These are phyloP conservation scores for Neurospora africana DNA, from an alignment of 495 filamentous ascomycete species.

Conservation along the genomic window DNA sequence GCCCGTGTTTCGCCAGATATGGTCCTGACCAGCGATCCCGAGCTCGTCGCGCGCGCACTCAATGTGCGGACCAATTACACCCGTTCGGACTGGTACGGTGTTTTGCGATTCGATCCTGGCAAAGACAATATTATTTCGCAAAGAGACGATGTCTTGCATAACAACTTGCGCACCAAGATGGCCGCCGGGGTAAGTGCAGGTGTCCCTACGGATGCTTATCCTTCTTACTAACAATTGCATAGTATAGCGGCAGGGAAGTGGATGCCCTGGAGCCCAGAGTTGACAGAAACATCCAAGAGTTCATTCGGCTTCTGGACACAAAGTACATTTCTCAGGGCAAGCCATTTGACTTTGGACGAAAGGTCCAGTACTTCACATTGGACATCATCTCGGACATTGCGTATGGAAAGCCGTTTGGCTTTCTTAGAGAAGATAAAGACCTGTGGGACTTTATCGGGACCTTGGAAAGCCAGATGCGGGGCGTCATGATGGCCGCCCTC, in stretches of 20 bases:
- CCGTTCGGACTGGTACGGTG: conserved; percentile 32
- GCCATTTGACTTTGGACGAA: conserved; percentile 41
- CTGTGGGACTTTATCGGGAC: conserved; percentile 43
- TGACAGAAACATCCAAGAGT: conserved; percentile 35
- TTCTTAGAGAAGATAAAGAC: conserved; percentile 47
- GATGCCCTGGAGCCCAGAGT: conserved; percentile 38
- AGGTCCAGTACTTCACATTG: conserved; percentile 44
- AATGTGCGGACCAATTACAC: conserved; percentile 27
- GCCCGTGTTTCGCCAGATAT: conserved; percentile 15
- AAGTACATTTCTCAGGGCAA: conserved; percentile 42
- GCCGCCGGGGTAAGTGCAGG: conserved; percentile 10
- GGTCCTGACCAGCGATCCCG: conserved; percentile 29
- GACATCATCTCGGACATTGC: conserved; percentile 56
- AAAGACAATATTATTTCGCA: conserved; percentile 28
- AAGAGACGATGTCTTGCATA: conserved; percentile 19
- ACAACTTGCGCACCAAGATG: conserved; percentile 23
- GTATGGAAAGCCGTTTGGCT: conserved; percentile 54
- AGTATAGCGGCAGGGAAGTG: conserved; percentile 31
- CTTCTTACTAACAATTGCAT: background rate
- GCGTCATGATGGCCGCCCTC: conserved; percentile 40
- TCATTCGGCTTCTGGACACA: conserved; percentile 26
- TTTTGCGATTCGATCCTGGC: conserved; percentile 31
- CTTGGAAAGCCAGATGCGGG: conserved; percentile 39
- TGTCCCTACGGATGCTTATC: background rate
- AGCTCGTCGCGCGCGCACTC: conserved; percentile 27